Evolutionary conservation across 2,329 filamentous ascomycete species (phyloP), one percentile per base, ranked within the genome.

Genomic region (Talaromyces sp.): DNA sequence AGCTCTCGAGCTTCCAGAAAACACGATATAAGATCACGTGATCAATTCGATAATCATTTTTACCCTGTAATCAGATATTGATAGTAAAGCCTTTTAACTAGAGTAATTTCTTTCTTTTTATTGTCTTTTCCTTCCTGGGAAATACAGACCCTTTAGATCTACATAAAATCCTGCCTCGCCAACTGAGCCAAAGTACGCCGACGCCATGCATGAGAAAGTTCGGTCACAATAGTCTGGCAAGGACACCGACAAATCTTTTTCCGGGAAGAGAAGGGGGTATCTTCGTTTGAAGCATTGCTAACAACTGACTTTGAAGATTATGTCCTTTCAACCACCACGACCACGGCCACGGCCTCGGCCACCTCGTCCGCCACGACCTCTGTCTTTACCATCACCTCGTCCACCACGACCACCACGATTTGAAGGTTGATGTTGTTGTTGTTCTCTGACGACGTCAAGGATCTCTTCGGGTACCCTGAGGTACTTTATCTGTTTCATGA

Each of bases 401-500:
- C 65, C 63, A 37, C 73, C 72, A 43, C 76, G 74, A 53, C 76
- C 74, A 48, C 70, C 72, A 17, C 76, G 74, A 61, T 71, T 70
- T 43, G 71, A 69, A 50, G 73, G 64, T 67, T 90, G 86, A 15
- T 59, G 51, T 63, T 82, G 82, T 74, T 97, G 93, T 70, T 94
- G 89, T 65, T 97, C 93, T 80, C 91, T 96, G 22, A 94, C 92
- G 39, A 91, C 76, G 63, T 97, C 93, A 76, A 99, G 89, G 62
- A 99, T 95, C 75, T 97, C 93, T 76, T 99, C 93, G 54, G 93
- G 91, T 2, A 99, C 90, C 67, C 93, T 87, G 33, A 99, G 84
- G 77, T 96, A 99, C 81, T 99, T 99, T 79, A 99, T 99, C 94
- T 97, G 70, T 56, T 40, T 22, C 15, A 45, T 15, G 15, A 53